Base-by-base conservation (phyloP, 1,139 yeast genomes). In the Casaregolazyma lundiana region DNA sequence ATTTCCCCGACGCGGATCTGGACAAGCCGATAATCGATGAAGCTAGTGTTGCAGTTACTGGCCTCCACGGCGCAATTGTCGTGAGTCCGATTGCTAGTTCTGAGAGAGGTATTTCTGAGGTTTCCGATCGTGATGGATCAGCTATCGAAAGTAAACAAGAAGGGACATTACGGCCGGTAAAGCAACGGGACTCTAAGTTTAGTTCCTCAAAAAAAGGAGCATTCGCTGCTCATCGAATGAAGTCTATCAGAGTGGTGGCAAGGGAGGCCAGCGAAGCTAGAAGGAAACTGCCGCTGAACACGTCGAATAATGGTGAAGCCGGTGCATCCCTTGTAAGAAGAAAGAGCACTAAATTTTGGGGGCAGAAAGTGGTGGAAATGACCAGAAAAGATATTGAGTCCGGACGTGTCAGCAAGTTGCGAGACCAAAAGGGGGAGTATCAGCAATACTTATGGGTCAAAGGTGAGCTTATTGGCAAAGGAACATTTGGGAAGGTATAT, bases 371-470 rank as follows among this genome's bases (percentile, higher is more conserved):
- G 13, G 82, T 89, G 24, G 98, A 94, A 67, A 94, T 94, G 44
- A 89, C 94, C 0, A 81, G 94, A 1, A 78, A 76, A 26, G 83
- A 82, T 49, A 76, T 80, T 46, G 78, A 78, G 39, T 69, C 71
- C 45, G 82, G 81, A 1, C 73, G 72, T 54, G 50, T 81, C 9
- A 77, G 82, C 52, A 78, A 78, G 45, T 63, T 83, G 44, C 70
- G 85, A 16, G 83, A 76, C 56, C 78, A 77, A 48, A 75, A 72
- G 46, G 94, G 92, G 8, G 77, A 79, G 41, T 78, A 78, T 58
- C 84, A 84, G 58, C 95, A 88, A 65, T 89, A 90, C 71, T 94
- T 92, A 0, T 94, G 99, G 99, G 86, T 94, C 45, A 89, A 89
- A 63, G 99, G 99, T 72, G 97, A 90, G 60, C 73, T 92, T 53